Base-by-base conservation (phyloP, 1,139 yeast genomes). In the Geotrichum aggregatum region DNA sequence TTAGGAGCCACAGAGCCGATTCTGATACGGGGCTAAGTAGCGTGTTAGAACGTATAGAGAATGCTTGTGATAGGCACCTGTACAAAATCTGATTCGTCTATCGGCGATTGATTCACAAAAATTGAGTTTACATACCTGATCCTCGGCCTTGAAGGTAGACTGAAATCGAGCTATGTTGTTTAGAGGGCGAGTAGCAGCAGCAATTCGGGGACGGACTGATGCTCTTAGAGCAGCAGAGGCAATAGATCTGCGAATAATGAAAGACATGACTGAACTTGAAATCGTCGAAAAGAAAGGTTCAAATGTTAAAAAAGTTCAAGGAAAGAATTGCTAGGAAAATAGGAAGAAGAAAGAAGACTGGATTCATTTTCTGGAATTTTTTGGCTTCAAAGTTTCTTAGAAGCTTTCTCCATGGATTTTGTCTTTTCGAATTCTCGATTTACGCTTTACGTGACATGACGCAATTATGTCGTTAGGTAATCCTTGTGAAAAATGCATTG, bases 1-100 rank as follows among this genome's bases (percentile, higher is more conserved):
- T 88, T 82, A 65, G 96, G 96, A 54, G 95, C 96, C 47, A 71
- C 72, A 24, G 91, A 80, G 47, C 78, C 78, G 60, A 77, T 71
- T 63, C 86, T 73, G 63, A 85, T 76, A 71, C 91, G 78, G 18
- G 67, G 67, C 58, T 59, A 26, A 3, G 34, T 13, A 18, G 30
- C 21, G 40, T 34, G 14, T n/a, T n/a, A n/a, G n/a, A n/a, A n/a
- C n/a, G n/a, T n/a, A n/a, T n/a, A n/a, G n/a, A n/a, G n/a, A n/a
- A n/a, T n/a, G n/a, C n/a, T n/a, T n/a, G n/a, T n/a, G 33, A 28
- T 28, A n/a, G 19, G 11, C n/a, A n/a, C n/a, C n/a, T n/a, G n/a
- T n/a, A n/a, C n/a, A n/a, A 41, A 22, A n/a, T 4, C 8, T 24
- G 8, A 24, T 24, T 24, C 8, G 5, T 8, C 28, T 24, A 24